Conservation (phyloP, 768 basidiomycete genomes). For the Clitopilus passeckerianus region DNA sequence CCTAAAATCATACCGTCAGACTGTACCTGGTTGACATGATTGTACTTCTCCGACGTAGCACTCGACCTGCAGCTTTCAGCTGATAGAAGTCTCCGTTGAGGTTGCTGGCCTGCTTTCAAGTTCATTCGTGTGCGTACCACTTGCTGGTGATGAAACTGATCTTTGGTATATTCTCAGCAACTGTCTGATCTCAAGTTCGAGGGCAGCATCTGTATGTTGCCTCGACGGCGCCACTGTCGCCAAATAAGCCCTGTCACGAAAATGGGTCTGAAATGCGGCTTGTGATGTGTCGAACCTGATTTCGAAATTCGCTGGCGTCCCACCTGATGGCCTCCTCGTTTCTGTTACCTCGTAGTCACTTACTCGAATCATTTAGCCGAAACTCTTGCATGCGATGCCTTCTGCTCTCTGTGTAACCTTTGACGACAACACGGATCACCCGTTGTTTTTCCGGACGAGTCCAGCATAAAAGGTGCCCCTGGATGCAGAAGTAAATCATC, state of each 20-base stretch:
- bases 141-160: conserved; percentile 17
- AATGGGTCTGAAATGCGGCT: background rate
- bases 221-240: too few relatives aligned
- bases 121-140: conserved; percentile 2
- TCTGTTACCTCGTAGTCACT: background rate
- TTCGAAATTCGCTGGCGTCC: background rate
- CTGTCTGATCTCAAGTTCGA: too few relatives aligned
- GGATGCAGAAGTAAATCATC: background rate
- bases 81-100: conserved; percentile 56
- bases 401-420: background rate
- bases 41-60: conserved; percentile 29
- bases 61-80: conserved; percentile 50
- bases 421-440: background rate
- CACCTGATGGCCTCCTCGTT: background rate
- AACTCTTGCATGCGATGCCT: background rate
- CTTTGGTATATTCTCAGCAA: too few relatives aligned
- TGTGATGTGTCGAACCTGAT: background rate
- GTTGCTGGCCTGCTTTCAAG: conserved; percentile 1
- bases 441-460: background rate
- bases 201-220: too few relatives aligned
- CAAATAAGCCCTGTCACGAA: too few relatives aligned
- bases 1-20: conserved; percentile 51
- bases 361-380: background rate
- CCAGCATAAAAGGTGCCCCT: background rate
- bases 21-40: conserved; percentile 35